phyloP scores from a whole-genome alignment of 371 early-diverging fungal genomes.

The Furculomyces boomerangus region DNA sequence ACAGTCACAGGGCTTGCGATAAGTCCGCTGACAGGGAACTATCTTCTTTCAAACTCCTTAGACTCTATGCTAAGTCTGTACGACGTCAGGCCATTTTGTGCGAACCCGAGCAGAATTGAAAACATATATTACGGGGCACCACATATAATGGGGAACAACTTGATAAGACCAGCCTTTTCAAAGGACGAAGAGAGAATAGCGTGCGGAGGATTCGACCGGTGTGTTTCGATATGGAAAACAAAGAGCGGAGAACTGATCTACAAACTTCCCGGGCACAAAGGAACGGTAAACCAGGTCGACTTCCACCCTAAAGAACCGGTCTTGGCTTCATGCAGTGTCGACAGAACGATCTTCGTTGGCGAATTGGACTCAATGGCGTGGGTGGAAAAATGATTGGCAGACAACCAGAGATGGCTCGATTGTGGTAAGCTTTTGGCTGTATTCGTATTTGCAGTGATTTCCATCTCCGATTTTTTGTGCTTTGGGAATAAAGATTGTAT shows the following conservation, averaged over 20 bases:
- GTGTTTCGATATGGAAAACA: conserved; percentile 89
- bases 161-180: conserved; percentile 77
- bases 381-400: not conserved
- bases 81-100: conserved; percentile 79
- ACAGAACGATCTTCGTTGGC: conserved; percentile 74
- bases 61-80: conserved; percentile 90
- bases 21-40: conserved; percentile 59
- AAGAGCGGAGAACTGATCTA: conserved; percentile 65
- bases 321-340: conserved; percentile 65
- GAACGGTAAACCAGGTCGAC: conserved; percentile 88
- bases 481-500: too few species aligned
- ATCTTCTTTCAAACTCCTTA: conserved; percentile 68
- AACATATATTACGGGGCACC: conserved; percentile 52
- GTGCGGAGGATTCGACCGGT: conserved; percentile 82
- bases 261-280: conserved; percentile 95
- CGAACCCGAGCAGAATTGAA: conserved; percentile 30
- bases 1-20: conserved; percentile 74
- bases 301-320: conserved; percentile 87
- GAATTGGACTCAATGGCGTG: conserved; percentile 35
- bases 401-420: too few species aligned
- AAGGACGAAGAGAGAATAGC: conserved; percentile 79
- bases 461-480: too few species aligned
- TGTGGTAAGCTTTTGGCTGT: too few species aligned
- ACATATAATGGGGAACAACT: conserved; percentile 83
- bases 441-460: too few species aligned